phyloP scores from a whole-genome alignment of 2,329 filamentous ascomycete genomes.

The Claviceps fusiformis region DNA sequence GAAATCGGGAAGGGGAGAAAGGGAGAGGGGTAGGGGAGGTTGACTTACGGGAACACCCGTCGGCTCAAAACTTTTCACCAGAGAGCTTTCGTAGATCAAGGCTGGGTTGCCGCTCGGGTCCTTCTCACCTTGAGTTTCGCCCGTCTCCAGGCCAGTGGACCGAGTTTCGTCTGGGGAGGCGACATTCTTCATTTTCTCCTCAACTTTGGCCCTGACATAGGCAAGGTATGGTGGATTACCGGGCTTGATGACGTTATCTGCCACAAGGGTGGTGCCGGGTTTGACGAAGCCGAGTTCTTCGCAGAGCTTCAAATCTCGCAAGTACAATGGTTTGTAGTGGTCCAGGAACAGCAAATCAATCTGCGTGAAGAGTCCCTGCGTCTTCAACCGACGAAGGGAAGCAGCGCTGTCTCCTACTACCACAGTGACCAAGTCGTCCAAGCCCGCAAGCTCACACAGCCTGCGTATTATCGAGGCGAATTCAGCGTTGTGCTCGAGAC shows the following conservation, averaged over 20 bases:
- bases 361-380: conserved; percentile 35
- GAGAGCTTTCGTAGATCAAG: conserved; percentile 50
- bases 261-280: conserved; percentile 48
- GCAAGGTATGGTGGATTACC: conserved; percentile 58
- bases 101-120: conserved; percentile 42
- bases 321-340: conserved; percentile 67
- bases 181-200: conserved; percentile 50
- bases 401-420: conserved; percentile 54
- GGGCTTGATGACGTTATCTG: conserved; percentile 59
- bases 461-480: conserved; percentile 57
- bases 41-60: conserved; percentile 48
- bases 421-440: conserved; percentile 57
- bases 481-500: conserved; percentile 59
- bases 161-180: conserved; percentile 20
- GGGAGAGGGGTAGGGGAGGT: background rate
- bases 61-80: conserved; percentile 54
- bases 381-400: conserved; percentile 48
- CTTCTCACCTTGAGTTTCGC: no score
- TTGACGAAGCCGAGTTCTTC: conserved; percentile 55
- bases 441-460: conserved; percentile 60
- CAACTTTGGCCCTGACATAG: conserved; percentile 53
- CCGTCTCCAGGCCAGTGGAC: background rate
- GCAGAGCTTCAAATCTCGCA: conserved; percentile 60
- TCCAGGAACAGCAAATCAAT: conserved; percentile 69
- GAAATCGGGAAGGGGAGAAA: background rate